Evolutionary conservation across 2,329 filamentous ascomycete genomes (phyloP).

Genomic region (Delphinella strobiligena): DNA sequence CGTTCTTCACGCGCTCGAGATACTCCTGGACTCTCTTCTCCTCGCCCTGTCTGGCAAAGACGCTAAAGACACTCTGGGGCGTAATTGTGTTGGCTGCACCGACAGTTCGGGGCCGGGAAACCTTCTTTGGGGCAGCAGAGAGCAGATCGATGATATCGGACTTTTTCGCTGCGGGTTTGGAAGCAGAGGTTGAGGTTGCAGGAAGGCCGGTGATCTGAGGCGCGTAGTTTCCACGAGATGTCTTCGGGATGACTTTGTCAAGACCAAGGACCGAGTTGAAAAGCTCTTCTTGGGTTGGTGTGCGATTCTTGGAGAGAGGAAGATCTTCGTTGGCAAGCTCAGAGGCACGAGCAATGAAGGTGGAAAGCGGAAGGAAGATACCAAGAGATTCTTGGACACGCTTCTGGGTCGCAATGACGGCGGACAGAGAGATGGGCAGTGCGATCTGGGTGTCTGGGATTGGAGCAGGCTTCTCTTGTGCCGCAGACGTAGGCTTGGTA

Average conservation of each 20-base stretch:
- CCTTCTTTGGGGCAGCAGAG: constrained; percentile 26
- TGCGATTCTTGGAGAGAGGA: constrained; percentile 51
- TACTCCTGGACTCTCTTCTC: constrained; percentile 72
- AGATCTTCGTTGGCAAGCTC: constrained; percentile 81
- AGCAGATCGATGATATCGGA: constrained; percentile 78
- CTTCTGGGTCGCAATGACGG: constrained; percentile 69
- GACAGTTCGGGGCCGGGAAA: constrained; percentile 9
- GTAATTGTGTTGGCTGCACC: constrained; percentile 22
- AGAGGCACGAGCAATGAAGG: constrained; percentile 74
- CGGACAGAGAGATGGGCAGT: constrained; percentile 64
- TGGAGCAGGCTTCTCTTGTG: constrained; percentile 28
- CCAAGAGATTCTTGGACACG: constrained; percentile 67
- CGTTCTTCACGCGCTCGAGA: constrained; percentile 71
- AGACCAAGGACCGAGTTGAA: constrained; percentile 82
- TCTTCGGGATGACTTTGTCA: constrained; percentile 31
- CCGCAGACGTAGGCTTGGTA: constrained; percentile 33
- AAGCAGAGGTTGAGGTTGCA: constrained; percentile 23
- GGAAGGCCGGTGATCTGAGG: constrained; percentile 57
- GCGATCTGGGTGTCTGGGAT: constrained; percentile 48
- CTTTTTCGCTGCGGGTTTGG: constrained; percentile 29
- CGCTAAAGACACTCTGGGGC: constrained; percentile 65
- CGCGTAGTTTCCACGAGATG: constrained; percentile 52
- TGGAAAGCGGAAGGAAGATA: constrained; percentile 69
- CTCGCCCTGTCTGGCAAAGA: constrained; percentile 68
- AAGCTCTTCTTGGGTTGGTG: constrained; percentile 66